Conservation (phyloP, 2,329 filamentous ascomycete genomes). For the Aspergillus caelatus region DNA sequence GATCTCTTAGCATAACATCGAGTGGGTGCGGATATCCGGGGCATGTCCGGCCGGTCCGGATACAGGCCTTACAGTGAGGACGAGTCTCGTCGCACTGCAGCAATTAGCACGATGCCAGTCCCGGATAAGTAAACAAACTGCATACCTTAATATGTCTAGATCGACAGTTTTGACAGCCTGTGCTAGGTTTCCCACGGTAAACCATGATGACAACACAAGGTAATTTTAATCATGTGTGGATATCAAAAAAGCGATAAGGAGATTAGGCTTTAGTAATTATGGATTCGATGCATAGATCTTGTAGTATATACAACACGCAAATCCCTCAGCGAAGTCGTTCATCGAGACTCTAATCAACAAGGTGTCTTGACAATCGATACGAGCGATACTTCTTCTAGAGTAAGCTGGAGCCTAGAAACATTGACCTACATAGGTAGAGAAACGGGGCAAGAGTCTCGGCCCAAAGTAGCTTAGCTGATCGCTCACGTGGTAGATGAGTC, state of each 20-base stretch:
- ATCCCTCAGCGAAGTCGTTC: not conserved
- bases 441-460: not conserved
- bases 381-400: not conserved
- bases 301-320: not conserved
- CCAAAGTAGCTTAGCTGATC: not conserved
- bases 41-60: constrained; percentile 30
- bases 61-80: constrained; percentile 32
- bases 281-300: not conserved
- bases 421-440: not conserved
- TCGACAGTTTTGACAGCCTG: constrained; percentile 32
- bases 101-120: constrained; percentile 4
- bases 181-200: constrained; percentile 32
- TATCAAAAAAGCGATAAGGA: not conserved
- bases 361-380: not conserved
- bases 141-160: constrained; percentile 33
- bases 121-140: no score
- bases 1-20: constrained; percentile 31
- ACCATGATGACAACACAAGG: constrained; percentile 22
- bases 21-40: constrained; percentile 34
- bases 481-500: constrained; percentile 1
- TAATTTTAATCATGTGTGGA: not conserved
- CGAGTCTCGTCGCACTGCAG: constrained; percentile 34
- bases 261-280: not conserved
- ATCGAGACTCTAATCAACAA: not conserved
- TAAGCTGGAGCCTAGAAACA: not conserved